Evolutionary conservation across 2,329 filamentous ascomycete species (phyloP), one percentile per base, ranked within the genome.

Genomic region (Biscogniauxia sp.): DNA sequence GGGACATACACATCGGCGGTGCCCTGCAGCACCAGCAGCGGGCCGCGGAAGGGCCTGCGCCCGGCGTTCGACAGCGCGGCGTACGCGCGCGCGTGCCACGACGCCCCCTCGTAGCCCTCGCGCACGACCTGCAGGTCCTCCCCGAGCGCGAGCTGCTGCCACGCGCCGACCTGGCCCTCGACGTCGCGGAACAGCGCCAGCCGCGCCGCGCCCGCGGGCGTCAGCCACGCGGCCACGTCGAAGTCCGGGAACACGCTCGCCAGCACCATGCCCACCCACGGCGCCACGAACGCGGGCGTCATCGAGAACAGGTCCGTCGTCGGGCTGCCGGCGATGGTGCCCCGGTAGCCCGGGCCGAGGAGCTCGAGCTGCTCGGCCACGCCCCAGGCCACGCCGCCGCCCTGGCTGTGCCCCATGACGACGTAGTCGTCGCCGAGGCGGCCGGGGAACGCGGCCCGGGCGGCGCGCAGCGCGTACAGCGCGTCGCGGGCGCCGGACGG

Each of bases 401-500:
- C 74, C 20, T 71, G 67, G 54, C 66, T 68, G 51, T 72, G 70
- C 15, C 66, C 66, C 9, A 71, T 58, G 6, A 70, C 53, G 0
- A 71, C 66, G 41, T 81, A 84, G 0, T 75, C 64, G 1, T 66
- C 53, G 1, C 65, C 70, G 1, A 78, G 66, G 1, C 69, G 63
- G 1, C 68, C 66, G 0, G 76, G 70, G 59, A 81, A 84, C 0
- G 78, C 77, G 13, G 63, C 63, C 15, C 72, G 73, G 0, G 79
- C 79, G 0, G 81, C 80, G 17, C 70, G 57, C 0, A 81, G 64
- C 1, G 79, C 74, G 59, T 80, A 77, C 1, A 78, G 67, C 0
- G 80, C 57, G 65, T 83, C 81, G 54, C 76, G 75, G 1, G 78
- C 81, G 9, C 74, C 69, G 1, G 75, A 69, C 0, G 75, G 72